These are phyloP conservation scores for Mycosarcoma mackinlayi DNA, from an alignment of 1,284 basidiomycete genomes.

Conservation along the genomic window DNA sequence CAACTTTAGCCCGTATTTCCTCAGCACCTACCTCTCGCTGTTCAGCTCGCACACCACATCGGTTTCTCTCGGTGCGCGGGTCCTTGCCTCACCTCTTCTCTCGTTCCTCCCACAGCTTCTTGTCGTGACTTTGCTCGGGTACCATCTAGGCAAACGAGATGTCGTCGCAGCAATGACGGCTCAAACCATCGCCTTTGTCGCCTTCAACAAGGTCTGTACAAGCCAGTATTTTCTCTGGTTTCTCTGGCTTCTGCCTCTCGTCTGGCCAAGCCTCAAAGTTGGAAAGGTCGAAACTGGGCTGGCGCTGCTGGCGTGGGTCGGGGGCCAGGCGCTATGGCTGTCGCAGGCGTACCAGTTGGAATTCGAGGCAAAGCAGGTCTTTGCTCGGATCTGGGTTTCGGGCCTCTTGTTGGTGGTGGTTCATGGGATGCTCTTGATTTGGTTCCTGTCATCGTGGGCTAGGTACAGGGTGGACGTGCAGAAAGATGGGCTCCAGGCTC, in stretches of 20 bases:
- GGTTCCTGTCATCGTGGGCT: constrained; percentile 57
- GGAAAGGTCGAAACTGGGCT: constrained; percentile 19
- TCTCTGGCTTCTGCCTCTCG: constrained; percentile 85
- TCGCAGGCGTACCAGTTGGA: constrained; percentile 64
- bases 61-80: constrained; percentile 8
- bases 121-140: constrained; percentile 76
- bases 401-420: constrained; percentile 50
- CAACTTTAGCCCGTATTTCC: constrained; percentile 98
- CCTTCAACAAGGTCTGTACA: constrained; percentile 98
- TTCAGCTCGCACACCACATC: constrained; percentile 7
- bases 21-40: constrained; percentile 82
- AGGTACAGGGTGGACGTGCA: constrained; percentile 23
- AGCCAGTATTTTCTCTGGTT: constrained; percentile 99
- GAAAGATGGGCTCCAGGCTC: constrained; percentile 26
- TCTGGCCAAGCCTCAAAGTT: constrained; percentile 75
- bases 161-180: constrained; percentile 88
- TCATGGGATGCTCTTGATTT: constrained; percentile 45
- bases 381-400: constrained; percentile 55
- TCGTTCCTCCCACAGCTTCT: constrained; percentile 76
- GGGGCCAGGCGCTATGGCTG: constrained; percentile 69
- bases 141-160: constrained; percentile 74
- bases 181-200: constrained; percentile 88
- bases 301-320: constrained; percentile 77
- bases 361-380: constrained; percentile 59
- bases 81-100: constrained; percentile 51